Evolutionary conservation across 164 flowering plant genomes (phyloP).

Genomic region (Cinnamomum chago): DNA sequence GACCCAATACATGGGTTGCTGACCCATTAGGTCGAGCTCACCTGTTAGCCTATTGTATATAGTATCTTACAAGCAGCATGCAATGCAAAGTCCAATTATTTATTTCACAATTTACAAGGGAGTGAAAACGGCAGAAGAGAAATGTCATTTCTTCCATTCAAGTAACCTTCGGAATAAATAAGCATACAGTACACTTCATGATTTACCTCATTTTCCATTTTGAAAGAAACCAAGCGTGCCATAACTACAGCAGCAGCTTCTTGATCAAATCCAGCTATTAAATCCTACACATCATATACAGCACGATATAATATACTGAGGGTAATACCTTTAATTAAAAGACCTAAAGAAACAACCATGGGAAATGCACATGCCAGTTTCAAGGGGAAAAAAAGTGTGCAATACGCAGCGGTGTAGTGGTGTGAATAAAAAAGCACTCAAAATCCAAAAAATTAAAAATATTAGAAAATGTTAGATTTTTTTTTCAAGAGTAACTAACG

Average conservation of each 20-base stretch:
- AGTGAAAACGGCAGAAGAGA: not conserved
- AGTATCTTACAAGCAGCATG: not conserved
- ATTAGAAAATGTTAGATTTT: no score
- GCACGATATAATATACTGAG: not conserved
- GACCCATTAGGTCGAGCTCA: no score
- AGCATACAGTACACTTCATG: not conserved
- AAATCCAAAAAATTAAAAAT: no score
- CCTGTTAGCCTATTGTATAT: no score
- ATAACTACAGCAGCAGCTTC: slow-evolving; percentile 96
- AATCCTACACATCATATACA: slow-evolving; percentile 51
- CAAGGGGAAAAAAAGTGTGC: no score
- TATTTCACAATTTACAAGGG: not conserved
- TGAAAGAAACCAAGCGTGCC: slow-evolving; percentile 80
- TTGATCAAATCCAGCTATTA: slow-evolving; percentile 93
- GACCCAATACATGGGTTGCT: no score
- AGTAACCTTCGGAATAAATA: no score
- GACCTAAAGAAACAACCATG: not conserved
- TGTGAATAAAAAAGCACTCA: no score
- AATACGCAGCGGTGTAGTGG: no score
- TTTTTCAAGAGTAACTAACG: no score
- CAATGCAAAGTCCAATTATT: not conserved
- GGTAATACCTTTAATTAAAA: no score
- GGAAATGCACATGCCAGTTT: no score
- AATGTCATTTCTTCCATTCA: not conserved
- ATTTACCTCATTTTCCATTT: slow-evolving; percentile 95